Conservation (phyloP, 805 yeast species). For the Metschnikowia noctiluminum region DNA sequence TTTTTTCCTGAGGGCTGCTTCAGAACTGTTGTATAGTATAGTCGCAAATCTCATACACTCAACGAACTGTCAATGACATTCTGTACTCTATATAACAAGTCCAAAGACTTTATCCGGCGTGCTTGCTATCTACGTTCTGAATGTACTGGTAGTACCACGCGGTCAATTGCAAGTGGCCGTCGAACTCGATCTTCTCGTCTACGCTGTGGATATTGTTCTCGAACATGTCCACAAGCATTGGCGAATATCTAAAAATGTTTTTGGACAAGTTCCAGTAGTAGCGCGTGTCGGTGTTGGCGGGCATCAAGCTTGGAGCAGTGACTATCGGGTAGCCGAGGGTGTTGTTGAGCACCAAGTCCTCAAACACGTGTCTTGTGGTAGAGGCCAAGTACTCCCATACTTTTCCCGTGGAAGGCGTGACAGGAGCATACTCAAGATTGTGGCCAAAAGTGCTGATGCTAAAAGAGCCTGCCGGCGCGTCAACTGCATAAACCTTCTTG, state of each 20-base stretch:
- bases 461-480: constrained; percentile 6
- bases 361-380: constrained; percentile 43
- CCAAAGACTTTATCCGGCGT: constrained; percentile 1
- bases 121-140: constrained; percentile 16
- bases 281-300: constrained; percentile 71
- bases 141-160: constrained; percentile 45
- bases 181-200: constrained; percentile 54
- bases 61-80: no score
- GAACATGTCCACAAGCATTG: constrained; percentile 30
- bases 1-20: no score
- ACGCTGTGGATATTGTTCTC: constrained; percentile 42
- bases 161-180: constrained; percentile 57
- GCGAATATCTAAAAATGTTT: constrained; percentile 60
- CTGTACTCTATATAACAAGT: neutral
- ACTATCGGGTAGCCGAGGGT: constrained; percentile 26
- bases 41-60: no score
- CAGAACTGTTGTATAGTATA: no score
- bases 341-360: constrained; percentile 39
- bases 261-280: constrained; percentile 60
- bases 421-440: constrained; percentile 14
- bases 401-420: constrained; percentile 22
- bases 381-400: constrained; percentile 45
- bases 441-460: constrained; percentile 4
- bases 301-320: constrained; percentile 57
- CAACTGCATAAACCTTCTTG: constrained; percentile 1